Percentiles rank a stretch among this genome's conserved stretches.
phyloP scores from a whole-genome alignment of 2,329 filamentous ascomycete genomes.

The Fusarium torulosum region DNA sequence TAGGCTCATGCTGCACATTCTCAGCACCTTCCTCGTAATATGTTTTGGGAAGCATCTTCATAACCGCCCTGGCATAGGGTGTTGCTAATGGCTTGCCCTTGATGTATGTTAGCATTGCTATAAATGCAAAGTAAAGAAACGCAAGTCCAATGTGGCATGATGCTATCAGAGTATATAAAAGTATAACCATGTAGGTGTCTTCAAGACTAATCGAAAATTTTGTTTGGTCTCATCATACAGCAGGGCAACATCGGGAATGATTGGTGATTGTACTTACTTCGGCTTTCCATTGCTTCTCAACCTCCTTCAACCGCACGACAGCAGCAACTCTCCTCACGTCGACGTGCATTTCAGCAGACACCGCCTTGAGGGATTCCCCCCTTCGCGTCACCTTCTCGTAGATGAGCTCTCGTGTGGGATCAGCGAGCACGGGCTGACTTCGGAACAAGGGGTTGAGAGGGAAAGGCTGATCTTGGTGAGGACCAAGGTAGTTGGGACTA shows the following conservation, averaged over 20 bases:
- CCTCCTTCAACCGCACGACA: constrained; percentile 84
- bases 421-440: constrained; percentile 79
- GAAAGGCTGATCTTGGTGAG: constrained; percentile 69
- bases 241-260: constrained; percentile 3
- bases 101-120: constrained; percentile 42
- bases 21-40: constrained; percentile 65
- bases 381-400: constrained; percentile 75
- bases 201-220: constrained; percentile 99
- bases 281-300: constrained; percentile 82
- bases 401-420: constrained; percentile 78
- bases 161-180: constrained; percentile 48
- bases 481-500: constrained; percentile 56
- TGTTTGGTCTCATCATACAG: constrained; percentile 72
- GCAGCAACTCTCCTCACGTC: constrained; percentile 88
- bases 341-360: constrained; percentile 81
- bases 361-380: constrained; percentile 77
- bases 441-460: constrained; percentile 79
- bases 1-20: constrained; percentile 65
- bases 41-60: constrained; percentile 84
- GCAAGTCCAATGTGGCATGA: constrained; percentile 21
- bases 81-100: constrained; percentile 82
- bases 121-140: neutral
- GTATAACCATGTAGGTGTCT: constrained; percentile 92
- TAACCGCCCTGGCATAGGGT: constrained; percentile 81
- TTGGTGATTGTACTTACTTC: constrained; percentile 71